Base-by-base conservation (phyloP, 2,329 filamentous ascomycete species). In the Aspergillus niger region DNA sequence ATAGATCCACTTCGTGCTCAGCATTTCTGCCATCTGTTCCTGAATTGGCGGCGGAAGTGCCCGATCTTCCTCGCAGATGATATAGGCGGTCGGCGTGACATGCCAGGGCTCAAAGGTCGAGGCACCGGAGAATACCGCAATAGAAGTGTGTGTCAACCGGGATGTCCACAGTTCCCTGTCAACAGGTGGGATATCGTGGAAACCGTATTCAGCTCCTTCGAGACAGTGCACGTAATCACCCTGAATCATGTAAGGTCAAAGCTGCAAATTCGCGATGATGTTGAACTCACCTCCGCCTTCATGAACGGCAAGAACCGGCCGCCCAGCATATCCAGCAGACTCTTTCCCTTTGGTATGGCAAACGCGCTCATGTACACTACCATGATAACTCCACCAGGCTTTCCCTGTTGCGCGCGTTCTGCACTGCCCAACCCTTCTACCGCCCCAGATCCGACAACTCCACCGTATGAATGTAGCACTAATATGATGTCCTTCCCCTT, bases 21-120 rank as follows among this genome's bases (percentile, higher is more conserved):
- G 69, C 10, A 26, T 13, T 15, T 59, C 67, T 6, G 61, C 60
- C 5, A 78, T 72, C 1, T 51, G 58, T 8, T 77, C 70, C 61
- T 79, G 76, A 3, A 68, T 58, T 2, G 52, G 22, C 8, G 61
- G 52, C 10, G 73, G 71, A 48, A 79, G 63, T 1, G 73, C 70
- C n/a, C 38, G 56, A 57, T 80, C 76, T 22, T 76, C 63, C 58
- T 76, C 74, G 26, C 74, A 76, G 15, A 76, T 41, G 20, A 80
- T 64, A 59, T 78, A 79, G 2, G 68, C 63, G 3, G 62, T 72
- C 2, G 75, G 73, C 7, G 77, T 73, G 13, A 15, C 32, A 39
- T 64, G 68, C 74, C 75, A 79, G 2, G 70, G 68, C 22, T 74
- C 70, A 26, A 70, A 69, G 0, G 67, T 72, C 3, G 68, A 54